Conservation (phyloP, 2,329 filamentous ascomycete species). For the Arthrocladium fulminans region DNA sequence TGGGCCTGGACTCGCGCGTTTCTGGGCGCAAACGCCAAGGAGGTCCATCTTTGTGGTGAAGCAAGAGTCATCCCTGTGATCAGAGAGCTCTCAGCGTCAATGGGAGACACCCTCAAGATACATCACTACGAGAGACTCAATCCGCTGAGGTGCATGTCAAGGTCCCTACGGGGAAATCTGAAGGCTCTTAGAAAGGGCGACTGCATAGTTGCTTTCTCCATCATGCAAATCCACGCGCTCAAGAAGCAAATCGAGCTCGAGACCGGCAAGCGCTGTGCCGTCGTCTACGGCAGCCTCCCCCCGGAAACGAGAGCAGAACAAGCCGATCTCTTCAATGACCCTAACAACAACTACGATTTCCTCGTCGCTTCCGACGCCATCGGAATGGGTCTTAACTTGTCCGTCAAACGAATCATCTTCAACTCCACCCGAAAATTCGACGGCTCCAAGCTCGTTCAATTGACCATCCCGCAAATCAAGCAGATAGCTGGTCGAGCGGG, state of each 20-base stretch:
- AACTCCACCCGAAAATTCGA: constrained; percentile 68
- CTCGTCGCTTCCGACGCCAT: constrained; percentile 92
- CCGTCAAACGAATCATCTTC: constrained; percentile 82
- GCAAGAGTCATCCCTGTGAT: constrained; percentile 72
- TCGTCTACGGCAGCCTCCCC: constrained; percentile 85
- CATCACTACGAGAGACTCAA: constrained; percentile 79
- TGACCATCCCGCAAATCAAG: constrained; percentile 73
- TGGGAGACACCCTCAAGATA: constrained; percentile 73
- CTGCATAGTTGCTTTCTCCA: constrained; percentile 78
- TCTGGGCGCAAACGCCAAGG: constrained; percentile 74
- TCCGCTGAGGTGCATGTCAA: constrained; percentile 57
- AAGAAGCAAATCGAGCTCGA: constrained; percentile 66
- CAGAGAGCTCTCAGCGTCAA: constrained; percentile 62
- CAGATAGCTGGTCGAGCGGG: constrained; percentile 92
- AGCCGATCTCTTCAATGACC: constrained; percentile 88
- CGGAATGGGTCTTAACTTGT: constrained; percentile 88
- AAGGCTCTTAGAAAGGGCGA: constrained; percentile 73
- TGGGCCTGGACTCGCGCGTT: constrained; percentile 93
- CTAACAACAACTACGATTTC: constrained; percentile 89
- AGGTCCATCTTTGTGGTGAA: constrained; percentile 91
- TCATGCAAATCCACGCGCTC: constrained; percentile 69
- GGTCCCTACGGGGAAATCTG: constrained; percentile 57
- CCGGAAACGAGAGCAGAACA: constrained; percentile 90
- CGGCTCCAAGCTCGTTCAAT: constrained; percentile 46
- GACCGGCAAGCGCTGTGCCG: constrained; percentile 74